Evolutionary conservation across 768 basidiomycete species (phyloP), one percentile per base, ranked within the genome.

Genomic region (Auricularia cornea): DNA sequence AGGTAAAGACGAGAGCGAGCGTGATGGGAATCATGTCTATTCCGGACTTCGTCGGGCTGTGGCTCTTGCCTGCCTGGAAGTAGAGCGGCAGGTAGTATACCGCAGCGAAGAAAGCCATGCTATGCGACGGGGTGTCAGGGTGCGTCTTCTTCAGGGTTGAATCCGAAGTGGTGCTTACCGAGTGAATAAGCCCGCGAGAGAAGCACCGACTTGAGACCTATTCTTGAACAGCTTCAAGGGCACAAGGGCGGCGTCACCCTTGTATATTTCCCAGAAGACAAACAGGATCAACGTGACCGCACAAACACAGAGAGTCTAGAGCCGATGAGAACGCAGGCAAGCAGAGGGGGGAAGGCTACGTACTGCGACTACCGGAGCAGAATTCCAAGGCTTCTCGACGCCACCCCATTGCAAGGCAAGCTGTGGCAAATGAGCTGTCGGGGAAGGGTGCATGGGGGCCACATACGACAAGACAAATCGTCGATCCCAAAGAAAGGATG

Each of bases 21-120:
- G 77, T 74, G 70, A 73, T 78, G 1, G 76, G 72, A 18, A 80
- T 68, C 62, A 78, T 78, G 67, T 77, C 74, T 56, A 79, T 72
- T 33, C 77, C 78, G 11, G 72, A 71, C 63, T 74, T 70, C 40
- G 73, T 74, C 1, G 78, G 73, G 1, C 74, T 68, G 61, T 73
- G 75, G 29, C 72, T 71, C 48, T 69, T 70, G 20, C 64, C 61
- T 31, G 69, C 68, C 69, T 77, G 74, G 62, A 72, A 76, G 66
- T 69, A 71, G 16, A 73, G 67, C 18, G 69, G 74, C 3, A 74
- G 67, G 10, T 59, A n/a, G 52, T 28, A 26, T 48, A 62, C 20
- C 30, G 41, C 20, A 20, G 54, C 11, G 63, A 62, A 63, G 20
- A 63, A 66, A 20, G 60, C 59, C 31, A 66, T 32, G 23, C 44